A percentile compares a stretch with the other conserved stretches of the same genome.
Evolutionary conservation across 495 filamentous ascomycete species (phyloP).

Genomic region (Sabuloglossum arenarium): DNA sequence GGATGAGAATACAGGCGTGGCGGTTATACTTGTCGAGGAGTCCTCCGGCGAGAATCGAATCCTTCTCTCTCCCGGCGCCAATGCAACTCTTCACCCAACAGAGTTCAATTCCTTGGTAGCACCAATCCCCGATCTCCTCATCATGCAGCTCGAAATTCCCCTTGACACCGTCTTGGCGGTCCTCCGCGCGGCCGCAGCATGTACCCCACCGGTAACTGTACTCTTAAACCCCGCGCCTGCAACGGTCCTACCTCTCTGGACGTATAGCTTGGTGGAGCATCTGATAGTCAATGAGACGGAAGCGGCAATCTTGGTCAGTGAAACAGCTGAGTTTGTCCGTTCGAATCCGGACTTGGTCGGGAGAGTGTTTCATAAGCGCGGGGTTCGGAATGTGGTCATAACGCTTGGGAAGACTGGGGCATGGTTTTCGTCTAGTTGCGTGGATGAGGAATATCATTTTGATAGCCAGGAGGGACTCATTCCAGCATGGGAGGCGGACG

Average conservation of each 20-base stretch:
- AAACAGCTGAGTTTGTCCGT: constrained; percentile 25
- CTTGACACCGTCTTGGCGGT: constrained; percentile 46
- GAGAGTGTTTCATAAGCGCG: constrained; percentile 35
- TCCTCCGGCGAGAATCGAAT: constrained; percentile 74
- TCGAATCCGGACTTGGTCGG: constrained; percentile 23
- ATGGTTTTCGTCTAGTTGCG: neutral
- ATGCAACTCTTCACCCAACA: constrained; percentile 28
- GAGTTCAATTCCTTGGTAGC: constrained; percentile 20
- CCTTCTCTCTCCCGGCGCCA: constrained; percentile 60
- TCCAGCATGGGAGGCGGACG: constrained; percentile 32
- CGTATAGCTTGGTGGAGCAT: constrained; percentile 48
- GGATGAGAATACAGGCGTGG: constrained; percentile 50
- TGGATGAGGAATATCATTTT: too few species aligned
- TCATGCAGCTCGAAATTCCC: constrained; percentile 84
- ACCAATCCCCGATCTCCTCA: constrained; percentile 38
- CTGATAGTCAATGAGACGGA: constrained; percentile 86
- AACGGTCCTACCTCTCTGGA: constrained; percentile 37
- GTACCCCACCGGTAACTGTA: constrained; percentile 27
- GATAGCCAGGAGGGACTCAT: neutral
- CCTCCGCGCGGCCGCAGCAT: constrained; percentile 27
- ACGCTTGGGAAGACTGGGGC: constrained; percentile 43
- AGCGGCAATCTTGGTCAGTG: constrained; percentile 44
- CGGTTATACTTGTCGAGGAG: constrained; percentile 61
- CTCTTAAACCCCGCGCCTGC: constrained; percentile 68
- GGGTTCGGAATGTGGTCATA: constrained; percentile 57